Conservation (phyloP, 1,284 basidiomycete species). For the Leccinum pachyderme region DNA sequence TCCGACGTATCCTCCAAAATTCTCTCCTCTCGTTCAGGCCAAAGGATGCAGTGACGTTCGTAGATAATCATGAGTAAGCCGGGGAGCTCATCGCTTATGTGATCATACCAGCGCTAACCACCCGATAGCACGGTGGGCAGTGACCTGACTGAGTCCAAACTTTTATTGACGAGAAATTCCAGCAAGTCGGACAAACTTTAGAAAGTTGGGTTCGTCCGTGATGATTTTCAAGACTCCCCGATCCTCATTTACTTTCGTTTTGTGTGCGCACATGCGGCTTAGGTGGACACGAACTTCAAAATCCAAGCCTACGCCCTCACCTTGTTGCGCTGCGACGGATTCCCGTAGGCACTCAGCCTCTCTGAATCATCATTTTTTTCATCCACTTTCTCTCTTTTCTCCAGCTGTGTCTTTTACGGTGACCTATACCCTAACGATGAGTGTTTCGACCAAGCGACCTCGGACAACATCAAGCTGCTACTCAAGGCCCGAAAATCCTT, state of each 20-base stretch:
- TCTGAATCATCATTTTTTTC: not conserved
- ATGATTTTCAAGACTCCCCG: not conserved
- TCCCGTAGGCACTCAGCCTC: constrained; percentile 61
- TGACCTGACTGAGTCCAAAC: not conserved
- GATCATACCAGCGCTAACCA: not conserved
- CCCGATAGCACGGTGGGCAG: constrained; percentile 51
- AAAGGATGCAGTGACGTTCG: constrained; percentile 76
- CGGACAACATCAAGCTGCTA: constrained; percentile 49
- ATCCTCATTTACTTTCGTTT: not conserved
- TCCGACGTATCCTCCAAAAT: constrained; percentile 58
- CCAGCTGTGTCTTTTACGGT: constrained; percentile 88
- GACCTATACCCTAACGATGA: constrained; percentile 77
- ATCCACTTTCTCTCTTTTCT: not conserved
- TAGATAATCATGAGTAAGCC: constrained; percentile 80
- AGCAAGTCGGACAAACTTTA: constrained; percentile 72
- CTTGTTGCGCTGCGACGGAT: constrained; percentile 78
- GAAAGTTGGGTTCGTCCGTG: constrained; percentile 69
- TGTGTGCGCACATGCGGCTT: not conserved
- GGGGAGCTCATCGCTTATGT: not conserved
- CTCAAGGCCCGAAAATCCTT: constrained; percentile 59
- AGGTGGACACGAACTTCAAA: constrained; percentile 72
- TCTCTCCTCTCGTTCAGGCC: constrained; percentile 60
- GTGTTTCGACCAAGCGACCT: constrained; percentile 56
- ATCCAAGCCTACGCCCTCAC: constrained; percentile 85
- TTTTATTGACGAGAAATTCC: constrained; percentile 6